These are phyloP conservation scores for Fusarium foetens DNA, from an alignment of 2,329 filamentous ascomycete genomes.

Conservation along the genomic window DNA sequence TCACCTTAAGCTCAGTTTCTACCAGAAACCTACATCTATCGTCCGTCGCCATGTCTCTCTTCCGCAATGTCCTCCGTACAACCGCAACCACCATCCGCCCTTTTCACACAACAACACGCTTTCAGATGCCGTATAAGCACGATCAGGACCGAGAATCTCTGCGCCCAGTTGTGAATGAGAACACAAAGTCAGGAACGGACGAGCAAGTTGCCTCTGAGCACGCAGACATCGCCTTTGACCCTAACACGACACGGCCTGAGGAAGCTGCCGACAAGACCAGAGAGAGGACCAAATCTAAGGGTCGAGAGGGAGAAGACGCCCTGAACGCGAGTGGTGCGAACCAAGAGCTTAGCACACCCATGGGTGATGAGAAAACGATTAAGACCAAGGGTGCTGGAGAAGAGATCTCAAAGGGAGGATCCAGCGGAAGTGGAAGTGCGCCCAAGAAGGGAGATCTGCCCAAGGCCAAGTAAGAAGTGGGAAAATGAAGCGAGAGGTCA, in stretches of 20 bases:
- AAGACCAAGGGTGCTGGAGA: conserved; percentile 48
- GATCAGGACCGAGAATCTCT: conserved; percentile 70
- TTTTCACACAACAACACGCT: conserved; percentile 48
- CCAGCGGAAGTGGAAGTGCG: conserved; percentile 46
- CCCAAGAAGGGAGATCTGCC: conserved; percentile 45
- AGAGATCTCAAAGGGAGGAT: conserved; percentile 50
- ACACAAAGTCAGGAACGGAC: conserved; percentile 74
- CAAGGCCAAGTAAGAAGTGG: conserved; percentile 17
- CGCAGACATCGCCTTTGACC: conserved; percentile 74
- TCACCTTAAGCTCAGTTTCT: neutral
- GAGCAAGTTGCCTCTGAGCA: conserved; percentile 65
- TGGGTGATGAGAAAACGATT: conserved; percentile 49
- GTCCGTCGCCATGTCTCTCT: conserved; percentile 30
- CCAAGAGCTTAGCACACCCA: conserved; percentile 54
- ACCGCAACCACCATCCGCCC: conserved; percentile 38
- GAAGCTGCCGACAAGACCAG: conserved; percentile 63
- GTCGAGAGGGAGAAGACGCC: conserved; percentile 41
- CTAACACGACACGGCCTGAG: conserved; percentile 74
- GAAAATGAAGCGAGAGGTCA: neutral
- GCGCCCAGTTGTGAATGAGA: conserved; percentile 72
- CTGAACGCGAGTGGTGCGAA: conserved; percentile 59
- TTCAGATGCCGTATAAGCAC: conserved; percentile 58
- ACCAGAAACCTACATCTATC: neutral
- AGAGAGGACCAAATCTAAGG: conserved; percentile 50
- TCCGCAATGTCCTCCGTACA: conserved; percentile 35